A percentile compares a stretch with the other conserved stretches of the same genome.
Evolutionary conservation across 441 rosid species (phyloP).

Genomic region (Populus hybrid): DNA sequence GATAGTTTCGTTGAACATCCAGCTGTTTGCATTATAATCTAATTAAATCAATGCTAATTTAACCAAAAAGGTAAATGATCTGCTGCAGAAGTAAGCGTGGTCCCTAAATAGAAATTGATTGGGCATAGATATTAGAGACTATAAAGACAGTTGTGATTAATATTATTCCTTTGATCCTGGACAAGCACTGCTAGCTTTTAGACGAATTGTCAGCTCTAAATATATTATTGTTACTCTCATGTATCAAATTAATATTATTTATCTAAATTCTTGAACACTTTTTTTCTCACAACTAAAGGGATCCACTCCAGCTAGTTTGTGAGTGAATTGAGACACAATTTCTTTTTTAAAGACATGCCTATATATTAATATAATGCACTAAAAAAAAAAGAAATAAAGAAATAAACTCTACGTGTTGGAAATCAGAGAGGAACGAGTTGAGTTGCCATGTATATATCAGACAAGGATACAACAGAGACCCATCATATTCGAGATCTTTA

Average conservation of each 20-base stretch:
- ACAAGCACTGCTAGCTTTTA: neutral
- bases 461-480: constrained; percentile 12
- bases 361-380: neutral
- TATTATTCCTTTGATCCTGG: neutral
- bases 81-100: neutral
- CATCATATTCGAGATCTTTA: neutral
- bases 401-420: neutral
- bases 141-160: neutral
- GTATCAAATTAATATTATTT: neutral
- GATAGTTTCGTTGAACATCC: neutral
- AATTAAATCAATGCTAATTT: neutral
- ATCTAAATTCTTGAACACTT: neutral
- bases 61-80: neutral
- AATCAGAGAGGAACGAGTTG: neutral
- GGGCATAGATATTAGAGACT: neutral
- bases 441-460: neutral
- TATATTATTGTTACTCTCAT: neutral
- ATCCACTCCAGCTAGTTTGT: neutral
- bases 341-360: no score
- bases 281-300: neutral
- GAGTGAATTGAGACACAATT: neutral
- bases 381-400: no score
- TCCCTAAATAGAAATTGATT: neutral
- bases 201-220: neutral
- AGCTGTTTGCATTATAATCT: neutral